phyloP scores from a whole-genome alignment of 2,329 filamentous ascomycete genomes.

The Magnaporthiopsis incrustans region DNA sequence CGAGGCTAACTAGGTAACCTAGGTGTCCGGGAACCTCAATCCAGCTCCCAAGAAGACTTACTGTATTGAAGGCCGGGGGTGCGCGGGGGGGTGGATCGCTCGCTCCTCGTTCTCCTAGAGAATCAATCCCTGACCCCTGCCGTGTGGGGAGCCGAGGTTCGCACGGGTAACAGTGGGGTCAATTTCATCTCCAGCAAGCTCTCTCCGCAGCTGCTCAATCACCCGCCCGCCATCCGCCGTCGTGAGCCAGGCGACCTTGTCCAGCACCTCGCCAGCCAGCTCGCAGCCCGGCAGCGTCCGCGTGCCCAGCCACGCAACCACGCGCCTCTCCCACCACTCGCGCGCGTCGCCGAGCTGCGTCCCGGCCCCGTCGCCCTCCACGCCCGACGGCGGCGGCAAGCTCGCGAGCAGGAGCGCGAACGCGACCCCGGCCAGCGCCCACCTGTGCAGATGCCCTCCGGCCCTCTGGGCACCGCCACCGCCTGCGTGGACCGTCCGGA shows the following conservation, averaged over 20 bases:
- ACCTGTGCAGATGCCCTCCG: background rate
- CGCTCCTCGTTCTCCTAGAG: too few species aligned
- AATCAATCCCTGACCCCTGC: too few species aligned
- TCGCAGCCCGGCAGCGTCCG: background rate
- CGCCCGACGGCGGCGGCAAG: background rate
- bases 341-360: background rate
- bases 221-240: background rate
- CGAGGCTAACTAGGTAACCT: too few species aligned
- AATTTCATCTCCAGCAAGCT: too few species aligned
- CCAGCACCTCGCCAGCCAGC: background rate
- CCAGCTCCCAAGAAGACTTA: too few species aligned
- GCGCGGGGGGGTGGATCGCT: too few species aligned
- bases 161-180: too few species aligned
- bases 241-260: background rate
- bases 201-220: background rate
- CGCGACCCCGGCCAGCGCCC: background rate
- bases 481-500: background rate
- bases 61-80: too few species aligned
- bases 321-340: background rate
- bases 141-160: too few species aligned
- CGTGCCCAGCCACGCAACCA: background rate
- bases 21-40: too few species aligned
- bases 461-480: background rate
- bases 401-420: background rate
- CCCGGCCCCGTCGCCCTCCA: background rate